Evolutionary conservation across 495 filamentous ascomycete species (phyloP).

Genomic region (Hapsidospora chrysogenum): DNA sequence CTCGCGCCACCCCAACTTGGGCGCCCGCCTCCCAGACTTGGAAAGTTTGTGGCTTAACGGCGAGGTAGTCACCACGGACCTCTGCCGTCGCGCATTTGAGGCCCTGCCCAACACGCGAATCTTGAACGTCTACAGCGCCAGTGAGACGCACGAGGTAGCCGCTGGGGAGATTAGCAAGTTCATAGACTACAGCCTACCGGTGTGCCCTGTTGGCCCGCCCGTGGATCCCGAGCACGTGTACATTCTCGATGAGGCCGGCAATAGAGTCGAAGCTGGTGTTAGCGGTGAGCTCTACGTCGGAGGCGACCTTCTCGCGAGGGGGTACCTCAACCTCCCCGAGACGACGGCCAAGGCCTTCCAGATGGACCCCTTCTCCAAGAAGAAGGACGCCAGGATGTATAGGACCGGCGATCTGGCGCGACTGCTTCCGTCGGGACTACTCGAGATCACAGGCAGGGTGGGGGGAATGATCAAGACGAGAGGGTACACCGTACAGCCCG

Average conservation of each 20-base stretch:
- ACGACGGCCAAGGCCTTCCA: conserved; percentile 48
- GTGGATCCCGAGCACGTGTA: conserved; percentile 40
- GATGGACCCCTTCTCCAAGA: conserved; percentile 23
- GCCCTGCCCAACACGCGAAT: conserved; percentile 45
- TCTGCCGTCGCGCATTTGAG: conserved; percentile 40
- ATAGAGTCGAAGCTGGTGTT: conserved; percentile 23
- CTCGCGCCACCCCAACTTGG: conserved; percentile 39
- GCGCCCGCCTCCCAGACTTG: conserved; percentile 36
- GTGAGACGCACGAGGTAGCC: conserved; percentile 57
- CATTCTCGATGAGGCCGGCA: conserved; percentile 39
- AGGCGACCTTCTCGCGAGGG: conserved; percentile 48
- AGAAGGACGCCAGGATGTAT: conserved; percentile 38
- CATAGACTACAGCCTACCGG: conserved; percentile 22
- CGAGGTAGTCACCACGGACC: conserved; percentile 52
- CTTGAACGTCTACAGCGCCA: conserved; percentile 56
- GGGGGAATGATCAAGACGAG: conserved; percentile 50
- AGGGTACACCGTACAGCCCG: conserved; percentile 50
- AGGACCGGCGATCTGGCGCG: conserved; percentile 55
- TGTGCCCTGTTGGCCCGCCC: conserved; percentile 46
- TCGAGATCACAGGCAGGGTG: conserved; percentile 61
- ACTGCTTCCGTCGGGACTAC: conserved; percentile 38
- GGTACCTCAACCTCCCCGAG: conserved; percentile 57
- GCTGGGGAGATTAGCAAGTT: conserved; percentile 52
- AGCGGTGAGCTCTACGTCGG: conserved; percentile 54
- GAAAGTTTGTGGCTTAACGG: conserved; percentile 53